phyloP scores from a whole-genome alignment of 768 basidiomycete species.

The Trametes coccinea region DNA sequence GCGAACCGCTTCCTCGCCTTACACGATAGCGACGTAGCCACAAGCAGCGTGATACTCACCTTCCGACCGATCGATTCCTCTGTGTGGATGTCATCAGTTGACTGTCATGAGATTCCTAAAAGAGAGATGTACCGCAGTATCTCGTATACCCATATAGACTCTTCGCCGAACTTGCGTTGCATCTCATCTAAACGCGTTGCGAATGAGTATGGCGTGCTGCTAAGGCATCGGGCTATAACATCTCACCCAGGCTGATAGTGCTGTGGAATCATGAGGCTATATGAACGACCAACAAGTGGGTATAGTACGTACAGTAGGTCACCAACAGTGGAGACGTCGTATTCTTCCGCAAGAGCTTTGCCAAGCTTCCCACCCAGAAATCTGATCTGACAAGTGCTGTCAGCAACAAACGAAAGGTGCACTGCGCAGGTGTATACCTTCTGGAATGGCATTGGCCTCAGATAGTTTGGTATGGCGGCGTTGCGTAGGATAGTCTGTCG shows the following conservation, averaged over 20 bases:
- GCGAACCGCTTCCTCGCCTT: neutral
- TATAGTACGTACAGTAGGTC: constrained; percentile 74
- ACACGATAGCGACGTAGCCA: neutral
- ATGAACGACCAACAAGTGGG: neutral
- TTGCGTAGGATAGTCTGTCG: constrained; percentile 80
- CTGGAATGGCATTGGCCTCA: constrained; percentile 77
- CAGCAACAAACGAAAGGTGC: neutral
- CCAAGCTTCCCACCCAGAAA: constrained; percentile 96
- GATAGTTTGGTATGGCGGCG: constrained; percentile 79
- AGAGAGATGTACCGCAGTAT: constrained; percentile 64
- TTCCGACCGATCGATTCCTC: constrained; percentile 88
- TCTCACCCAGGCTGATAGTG: constrained; percentile 55
- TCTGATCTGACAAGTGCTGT: constrained; percentile 62
- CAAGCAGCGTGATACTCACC: constrained; percentile 43
- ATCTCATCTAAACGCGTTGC: constrained; percentile 67
- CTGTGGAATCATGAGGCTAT: constrained; percentile 36
- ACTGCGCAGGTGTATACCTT: constrained; percentile 33
- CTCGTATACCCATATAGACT: constrained; percentile 90
- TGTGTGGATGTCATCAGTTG: constrained; percentile 26
- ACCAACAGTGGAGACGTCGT: constrained; percentile 84
- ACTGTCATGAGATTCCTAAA: neutral
- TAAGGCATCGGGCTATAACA: neutral
- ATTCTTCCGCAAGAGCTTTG: constrained; percentile 80
- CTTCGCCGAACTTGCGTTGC: constrained; percentile 79
- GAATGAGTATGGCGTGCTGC: constrained; percentile 40